phyloP scores from a whole-genome alignment of 169 alveolate species.

The Babesia ovata region DNA sequence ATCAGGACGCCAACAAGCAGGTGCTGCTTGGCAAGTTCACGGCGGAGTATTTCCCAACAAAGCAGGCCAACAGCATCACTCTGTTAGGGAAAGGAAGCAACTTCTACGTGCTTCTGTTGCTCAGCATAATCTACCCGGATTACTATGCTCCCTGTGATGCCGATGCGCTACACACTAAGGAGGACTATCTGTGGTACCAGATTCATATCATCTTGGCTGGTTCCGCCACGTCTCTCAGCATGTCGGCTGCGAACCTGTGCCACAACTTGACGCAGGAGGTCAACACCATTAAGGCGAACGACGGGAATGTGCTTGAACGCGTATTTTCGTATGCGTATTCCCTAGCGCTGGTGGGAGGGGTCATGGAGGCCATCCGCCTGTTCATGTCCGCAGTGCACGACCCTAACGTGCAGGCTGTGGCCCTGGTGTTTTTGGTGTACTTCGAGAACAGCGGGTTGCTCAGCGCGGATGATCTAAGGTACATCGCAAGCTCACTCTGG shows the following conservation, averaged over 20 bases:
- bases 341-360: constrained; percentile 65
- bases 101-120: constrained; percentile 43
- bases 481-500: constrained; percentile 59
- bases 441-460: constrained; percentile 49
- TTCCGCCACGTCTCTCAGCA: constrained; percentile 29
- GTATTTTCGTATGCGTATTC: constrained; percentile 59
- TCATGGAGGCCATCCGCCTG: constrained; percentile 63
- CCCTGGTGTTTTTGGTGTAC: constrained; percentile 44
- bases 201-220: constrained; percentile 41
- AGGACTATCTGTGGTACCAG: constrained; percentile 68
- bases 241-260: constrained; percentile 44
- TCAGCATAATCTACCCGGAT: constrained; percentile 58
- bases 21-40: constrained; percentile 39
- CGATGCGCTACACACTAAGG: constrained; percentile 48
- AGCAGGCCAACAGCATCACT: constrained; percentile 8
- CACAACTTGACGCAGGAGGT: constrained; percentile 51
- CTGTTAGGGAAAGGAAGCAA: constrained; percentile 42
- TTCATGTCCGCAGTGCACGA: constrained; percentile 54
- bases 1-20: constrained; percentile 21
- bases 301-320: constrained; percentile 46
- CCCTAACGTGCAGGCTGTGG: constrained; percentile 54
- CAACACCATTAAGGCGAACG: constrained; percentile 25
- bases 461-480: constrained; percentile 51
- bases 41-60: constrained; percentile 49
- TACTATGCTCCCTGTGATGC: constrained; percentile 53